phyloP scores from a whole-genome alignment of 345 rosid species.

The Dipteronia sinensis region DNA sequence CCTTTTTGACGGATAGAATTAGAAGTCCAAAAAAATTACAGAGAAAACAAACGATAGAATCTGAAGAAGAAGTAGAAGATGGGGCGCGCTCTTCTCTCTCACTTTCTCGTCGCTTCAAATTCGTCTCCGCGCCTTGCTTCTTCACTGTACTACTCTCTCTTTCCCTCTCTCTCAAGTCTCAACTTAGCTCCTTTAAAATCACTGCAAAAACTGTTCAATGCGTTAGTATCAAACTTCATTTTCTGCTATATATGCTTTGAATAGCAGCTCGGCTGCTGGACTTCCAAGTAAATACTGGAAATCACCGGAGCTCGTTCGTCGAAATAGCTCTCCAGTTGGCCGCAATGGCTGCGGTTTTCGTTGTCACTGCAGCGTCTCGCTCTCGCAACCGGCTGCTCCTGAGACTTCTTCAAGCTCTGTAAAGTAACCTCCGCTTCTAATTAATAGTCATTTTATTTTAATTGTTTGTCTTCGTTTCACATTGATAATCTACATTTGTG shows the following conservation, averaged over 20 bases:
- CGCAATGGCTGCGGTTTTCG: slow-evolving; percentile 31
- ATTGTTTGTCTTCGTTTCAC: background rate
- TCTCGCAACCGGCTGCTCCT: slow-evolving; percentile 34
- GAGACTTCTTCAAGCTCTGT: slow-evolving; percentile 39
- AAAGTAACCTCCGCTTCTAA: slow-evolving; percentile 30
- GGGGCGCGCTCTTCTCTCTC: slow-evolving; percentile 54
- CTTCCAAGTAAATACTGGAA: slow-evolving; percentile 22
- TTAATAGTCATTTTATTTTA: background rate
- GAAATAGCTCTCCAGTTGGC: background rate
- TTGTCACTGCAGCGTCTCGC: slow-evolving; percentile 49
- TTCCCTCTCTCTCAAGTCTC: slow-evolving; percentile 15
- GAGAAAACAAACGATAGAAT: background rate
- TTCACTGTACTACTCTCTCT: slow-evolving; percentile 34
- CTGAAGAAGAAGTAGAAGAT: slow-evolving; percentile 1
- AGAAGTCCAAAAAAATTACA: background rate
- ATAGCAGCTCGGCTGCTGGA: slow-evolving; percentile 33
- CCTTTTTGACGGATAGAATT: background rate
- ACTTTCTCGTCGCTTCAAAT: slow-evolving; percentile 43
- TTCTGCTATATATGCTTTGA: background rate
- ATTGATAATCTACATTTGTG: background rate
- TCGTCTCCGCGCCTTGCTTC: slow-evolving; percentile 43
- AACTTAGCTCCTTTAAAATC: background rate
- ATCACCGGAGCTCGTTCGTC: slow-evolving; percentile 16
- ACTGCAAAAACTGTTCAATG: background rate
- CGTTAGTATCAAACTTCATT: background rate